Evolutionary conservation across 108 stramenopile species (phyloP).

Genomic region (Fragilaria crotonensis): DNA sequence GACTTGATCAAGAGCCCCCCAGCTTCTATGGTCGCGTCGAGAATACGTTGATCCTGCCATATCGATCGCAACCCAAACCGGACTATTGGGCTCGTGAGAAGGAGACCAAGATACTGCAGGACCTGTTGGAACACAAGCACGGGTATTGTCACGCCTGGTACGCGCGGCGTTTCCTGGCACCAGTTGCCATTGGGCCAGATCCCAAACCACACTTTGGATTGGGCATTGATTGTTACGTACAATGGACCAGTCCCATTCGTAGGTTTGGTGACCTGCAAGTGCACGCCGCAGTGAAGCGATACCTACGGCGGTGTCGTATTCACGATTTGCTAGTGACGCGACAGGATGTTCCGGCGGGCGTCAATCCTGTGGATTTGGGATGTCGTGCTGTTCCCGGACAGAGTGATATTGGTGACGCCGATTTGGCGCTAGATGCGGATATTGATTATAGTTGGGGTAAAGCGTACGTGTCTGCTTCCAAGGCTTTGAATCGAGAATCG

Average conservation of each 20-base stretch:
- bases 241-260: slow-evolving; percentile 80
- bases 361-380: slow-evolving; percentile 42
- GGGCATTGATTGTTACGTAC: slow-evolving; percentile 68
- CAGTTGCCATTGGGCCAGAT: slow-evolving; percentile 38
- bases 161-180: slow-evolving; percentile 58
- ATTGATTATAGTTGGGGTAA: slow-evolving; percentile 53
- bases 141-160: slow-evolving; percentile 78
- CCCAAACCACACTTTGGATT: slow-evolving; percentile 60
- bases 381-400: slow-evolving; percentile 10
- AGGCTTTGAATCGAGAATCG: slow-evolving; percentile 44
- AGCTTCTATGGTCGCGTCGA: too few species aligned
- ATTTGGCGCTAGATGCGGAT: slow-evolving; percentile 13
- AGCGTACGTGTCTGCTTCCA: slow-evolving; percentile 42
- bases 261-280: slow-evolving; percentile 50
- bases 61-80: slow-evolving; percentile 50
- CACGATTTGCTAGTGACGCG: slow-evolving; percentile 36
- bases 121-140: slow-evolving; percentile 23
- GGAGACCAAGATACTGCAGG: not conserved
- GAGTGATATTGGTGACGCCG: not conserved
- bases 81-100: not conserved
- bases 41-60: slow-evolving; percentile 50
- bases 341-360: slow-evolving; percentile 27
- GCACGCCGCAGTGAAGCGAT: slow-evolving; percentile 67
- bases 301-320: slow-evolving; percentile 49
- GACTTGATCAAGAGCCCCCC: slow-evolving; percentile 11